These are phyloP conservation scores for Solanum medicagineum DNA, from an alignment of 257 asterid species.

Conservation along the genomic window DNA sequence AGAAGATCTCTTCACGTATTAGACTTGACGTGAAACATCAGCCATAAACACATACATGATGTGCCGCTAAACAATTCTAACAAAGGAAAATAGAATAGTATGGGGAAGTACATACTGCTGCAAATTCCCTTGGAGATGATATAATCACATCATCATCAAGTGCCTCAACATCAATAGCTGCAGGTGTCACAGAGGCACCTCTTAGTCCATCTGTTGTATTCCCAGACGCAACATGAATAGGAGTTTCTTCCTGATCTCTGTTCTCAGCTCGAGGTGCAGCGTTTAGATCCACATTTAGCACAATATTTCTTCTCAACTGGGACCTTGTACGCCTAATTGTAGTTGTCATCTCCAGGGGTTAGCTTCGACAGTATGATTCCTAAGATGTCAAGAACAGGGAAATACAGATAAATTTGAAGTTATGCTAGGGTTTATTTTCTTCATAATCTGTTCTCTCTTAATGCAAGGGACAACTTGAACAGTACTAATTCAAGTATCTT, in stretches of 20 bases:
- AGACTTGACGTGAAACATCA: neutral
- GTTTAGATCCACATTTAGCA: conserved; percentile 19
- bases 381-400: neutral
- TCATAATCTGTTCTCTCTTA: neutral
- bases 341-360: neutral
- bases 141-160: conserved; percentile 33
- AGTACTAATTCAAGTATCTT: neutral
- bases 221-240: neutral
- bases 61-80: neutral
- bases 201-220: neutral
- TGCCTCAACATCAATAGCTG: conserved; percentile 30
- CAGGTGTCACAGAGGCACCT: neutral
- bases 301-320: conserved; percentile 2
- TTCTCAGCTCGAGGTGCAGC: conserved; percentile 9
- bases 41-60: neutral
- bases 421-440: neutral
- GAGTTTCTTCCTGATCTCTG: conserved; percentile 15
- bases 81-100: neutral
- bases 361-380: neutral
- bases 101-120: conserved; percentile 9
- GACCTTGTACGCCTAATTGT: conserved; percentile 5
- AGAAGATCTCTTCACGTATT: neutral
- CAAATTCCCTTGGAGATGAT: conserved; percentile 31
- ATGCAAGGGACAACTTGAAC: neutral
- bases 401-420: neutral